Base-by-base conservation (phyloP, 1,284 basidiomycete species). In the Retiboletus flavoniger region DNA sequence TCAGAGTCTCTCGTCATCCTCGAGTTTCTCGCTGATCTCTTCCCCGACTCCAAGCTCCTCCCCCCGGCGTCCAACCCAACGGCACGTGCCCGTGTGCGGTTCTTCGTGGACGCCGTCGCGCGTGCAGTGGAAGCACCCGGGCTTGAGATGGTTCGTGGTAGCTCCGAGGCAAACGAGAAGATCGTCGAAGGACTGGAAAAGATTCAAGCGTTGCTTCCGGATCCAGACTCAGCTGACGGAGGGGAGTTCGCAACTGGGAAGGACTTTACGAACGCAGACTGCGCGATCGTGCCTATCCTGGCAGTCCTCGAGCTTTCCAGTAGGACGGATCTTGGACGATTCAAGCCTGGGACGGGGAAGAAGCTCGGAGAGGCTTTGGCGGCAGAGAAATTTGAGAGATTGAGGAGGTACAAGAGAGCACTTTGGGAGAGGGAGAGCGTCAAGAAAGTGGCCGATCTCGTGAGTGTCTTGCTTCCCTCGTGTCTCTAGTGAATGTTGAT, bases 11-110 rank as follows among this genome's bases (percentile, higher is more conserved):
- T 78, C 29, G 75, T 87, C 38, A 74, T 87, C 50, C 69, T 87
- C 53, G 83, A 87, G 64, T 84, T 87, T 69, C 63, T 85, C 46
- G 80, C 80, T 6, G 83, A 87, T 60, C 64, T 84, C 42, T 80
- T 69, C 63, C 80, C 79, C 0, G 57, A 73, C 11, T 71, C 75
- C 1, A 53, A 55, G 8, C 72, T 85, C 21, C 75, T 85, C 13
- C 32, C 31, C 10, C 32, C 45, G 4, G 32, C 32, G 5, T 66
- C 72, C 9, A 78, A 84, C 62, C 81, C 83, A 0, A 74, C 84
- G 29, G 62, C 66, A 11, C 79, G 82, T 21, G 85, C 85, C 2
- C 74, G 76, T 51, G 79, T 74, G 3, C 80, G 85, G 13, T 78
- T 84, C 69, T 83, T 87, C 71, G 78, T 83, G 55, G 80, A 86